These are phyloP conservation scores for Paraphoma sp. DNA, from an alignment of 2,329 filamentous ascomycete species.

Conservation along the genomic window DNA sequence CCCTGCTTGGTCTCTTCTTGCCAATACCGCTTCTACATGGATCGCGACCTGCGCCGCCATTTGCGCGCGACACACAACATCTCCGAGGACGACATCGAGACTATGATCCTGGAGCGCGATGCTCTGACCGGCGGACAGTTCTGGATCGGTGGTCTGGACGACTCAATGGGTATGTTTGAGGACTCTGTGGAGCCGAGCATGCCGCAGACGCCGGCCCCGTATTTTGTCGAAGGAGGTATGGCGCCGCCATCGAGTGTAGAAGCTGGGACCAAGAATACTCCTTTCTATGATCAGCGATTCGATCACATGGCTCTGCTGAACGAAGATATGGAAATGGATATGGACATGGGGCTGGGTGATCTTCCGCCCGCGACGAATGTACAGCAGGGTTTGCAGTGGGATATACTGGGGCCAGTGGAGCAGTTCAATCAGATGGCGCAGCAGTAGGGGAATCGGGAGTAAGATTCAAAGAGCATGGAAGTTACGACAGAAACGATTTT, in stretches of 20 bases:
- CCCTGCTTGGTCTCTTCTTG: slow-evolving; percentile 60
- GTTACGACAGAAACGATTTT: not conserved
- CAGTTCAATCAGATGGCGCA: slow-evolving; percentile 26
- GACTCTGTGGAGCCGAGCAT: slow-evolving; percentile 37
- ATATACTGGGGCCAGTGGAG: slow-evolving; percentile 34
- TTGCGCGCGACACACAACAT: slow-evolving; percentile 54
- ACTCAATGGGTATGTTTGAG: slow-evolving; percentile 22
- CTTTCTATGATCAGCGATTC: slow-evolving; percentile 13
- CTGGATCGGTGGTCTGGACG: slow-evolving; percentile 52
- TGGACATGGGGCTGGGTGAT: slow-evolving; percentile 25
- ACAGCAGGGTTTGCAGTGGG: slow-evolving; percentile 27
- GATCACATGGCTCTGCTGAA: slow-evolving; percentile 23
- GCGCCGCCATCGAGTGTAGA: not conserved
- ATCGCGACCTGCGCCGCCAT: slow-evolving; percentile 65
- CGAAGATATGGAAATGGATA: slow-evolving; percentile 33
- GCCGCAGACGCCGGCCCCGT: slow-evolving; percentile 39
- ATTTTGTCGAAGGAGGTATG: slow-evolving; percentile 20
- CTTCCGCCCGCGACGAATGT: slow-evolving; percentile 28
- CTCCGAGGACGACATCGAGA: slow-evolving; percentile 42
- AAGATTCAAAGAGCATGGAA: not conserved
- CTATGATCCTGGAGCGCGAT: slow-evolving; percentile 48
- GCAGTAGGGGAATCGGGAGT: not conserved
- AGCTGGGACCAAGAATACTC: slow-evolving; percentile 6
- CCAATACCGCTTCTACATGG: slow-evolving; percentile 61
- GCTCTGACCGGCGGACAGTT: slow-evolving; percentile 53